A percentile compares a stretch with the other conserved stretches of the same genome.
phyloP scores from a whole-genome alignment of 2,329 filamentous ascomycete genomes.

The Neophaeococcomyces mojaviensis region DNA sequence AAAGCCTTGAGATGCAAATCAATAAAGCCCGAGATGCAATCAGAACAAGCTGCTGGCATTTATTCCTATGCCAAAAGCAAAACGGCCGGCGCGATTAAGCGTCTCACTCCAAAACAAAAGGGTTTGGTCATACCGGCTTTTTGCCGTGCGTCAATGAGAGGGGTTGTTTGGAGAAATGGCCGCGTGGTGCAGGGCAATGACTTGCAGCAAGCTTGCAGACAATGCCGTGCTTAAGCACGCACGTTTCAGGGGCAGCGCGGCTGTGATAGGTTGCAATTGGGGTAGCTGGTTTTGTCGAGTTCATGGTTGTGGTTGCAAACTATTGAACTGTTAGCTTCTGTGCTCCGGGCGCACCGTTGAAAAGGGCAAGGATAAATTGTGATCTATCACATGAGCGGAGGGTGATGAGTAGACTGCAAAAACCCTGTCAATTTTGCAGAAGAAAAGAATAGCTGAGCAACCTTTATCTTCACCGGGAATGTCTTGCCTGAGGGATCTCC shows the following conservation, averaged over 20 bases:
- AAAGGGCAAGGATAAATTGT: background rate
- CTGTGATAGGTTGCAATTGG: constrained; percentile 5
- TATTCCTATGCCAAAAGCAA: too few relatives aligned
- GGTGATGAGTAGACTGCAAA: background rate
- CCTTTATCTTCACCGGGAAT: background rate
- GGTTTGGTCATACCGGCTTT: background rate
- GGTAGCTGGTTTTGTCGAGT: background rate
- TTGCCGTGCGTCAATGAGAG: background rate
- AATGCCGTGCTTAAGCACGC: too few relatives aligned
- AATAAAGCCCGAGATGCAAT: too few relatives aligned
- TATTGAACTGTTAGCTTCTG: background rate
- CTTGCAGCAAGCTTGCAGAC: background rate
- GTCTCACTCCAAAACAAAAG: background rate
- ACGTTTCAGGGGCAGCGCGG: constrained; percentile 5
- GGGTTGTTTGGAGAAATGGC: constrained; percentile 2
- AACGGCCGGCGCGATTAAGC: too few relatives aligned
- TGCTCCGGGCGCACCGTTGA: background rate
- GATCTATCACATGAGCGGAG: background rate
- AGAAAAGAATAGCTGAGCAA: constrained; percentile 1
- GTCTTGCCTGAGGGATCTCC: background rate
- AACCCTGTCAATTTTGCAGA: background rate
- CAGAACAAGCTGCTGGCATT: too few relatives aligned
- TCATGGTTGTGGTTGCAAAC: background rate
- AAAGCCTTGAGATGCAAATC: too few relatives aligned
- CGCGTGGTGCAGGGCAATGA: constrained; percentile 4